Percentiles rank a stretch among this genome's conserved stretches.
Evolutionary conservation across 345 rosid genomes (phyloP).

Genomic region (Eucalyptus marginata): DNA sequence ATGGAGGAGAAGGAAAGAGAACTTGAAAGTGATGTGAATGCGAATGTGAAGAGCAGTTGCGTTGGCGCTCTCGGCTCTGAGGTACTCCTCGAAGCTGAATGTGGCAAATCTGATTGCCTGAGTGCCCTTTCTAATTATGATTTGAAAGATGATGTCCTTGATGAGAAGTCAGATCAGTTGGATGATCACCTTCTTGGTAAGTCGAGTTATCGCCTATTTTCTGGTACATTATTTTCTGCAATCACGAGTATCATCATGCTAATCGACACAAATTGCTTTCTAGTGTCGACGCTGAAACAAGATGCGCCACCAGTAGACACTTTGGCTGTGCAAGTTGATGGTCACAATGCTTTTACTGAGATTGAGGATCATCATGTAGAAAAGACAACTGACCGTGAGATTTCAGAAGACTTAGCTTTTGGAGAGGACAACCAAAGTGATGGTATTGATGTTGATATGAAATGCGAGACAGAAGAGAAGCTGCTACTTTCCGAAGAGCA

Average conservation of each 20-base stretch:
- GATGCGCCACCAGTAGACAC: not conserved
- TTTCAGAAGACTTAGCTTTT: not conserved
- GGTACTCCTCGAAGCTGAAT: not conserved
- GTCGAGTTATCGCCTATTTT: not conserved
- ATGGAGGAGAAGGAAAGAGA: not conserved
- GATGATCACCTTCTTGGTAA: not conserved
- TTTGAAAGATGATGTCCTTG: not conserved
- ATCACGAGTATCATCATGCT: not conserved
- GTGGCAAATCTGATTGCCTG: not conserved
- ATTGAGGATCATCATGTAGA: not conserved
- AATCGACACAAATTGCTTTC: not conserved
- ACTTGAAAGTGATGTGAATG: not conserved
- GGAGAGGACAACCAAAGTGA: not conserved
- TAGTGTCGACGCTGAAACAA: not conserved
- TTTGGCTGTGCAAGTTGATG: not conserved
- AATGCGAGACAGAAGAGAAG: not conserved
- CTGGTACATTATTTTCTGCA: not conserved
- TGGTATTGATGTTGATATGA: not conserved
- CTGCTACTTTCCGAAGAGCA: not conserved
- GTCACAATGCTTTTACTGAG: not conserved
- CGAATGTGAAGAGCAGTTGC: not conserved
- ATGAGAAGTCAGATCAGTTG: not conserved
- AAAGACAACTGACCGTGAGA: not conserved
- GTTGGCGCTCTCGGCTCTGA: not conserved
- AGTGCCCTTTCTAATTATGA: constrained; percentile 4